These are phyloP conservation scores for Aspergillus haitiensis DNA, from an alignment of 495 filamentous ascomycete genomes.

Conservation along the genomic window DNA sequence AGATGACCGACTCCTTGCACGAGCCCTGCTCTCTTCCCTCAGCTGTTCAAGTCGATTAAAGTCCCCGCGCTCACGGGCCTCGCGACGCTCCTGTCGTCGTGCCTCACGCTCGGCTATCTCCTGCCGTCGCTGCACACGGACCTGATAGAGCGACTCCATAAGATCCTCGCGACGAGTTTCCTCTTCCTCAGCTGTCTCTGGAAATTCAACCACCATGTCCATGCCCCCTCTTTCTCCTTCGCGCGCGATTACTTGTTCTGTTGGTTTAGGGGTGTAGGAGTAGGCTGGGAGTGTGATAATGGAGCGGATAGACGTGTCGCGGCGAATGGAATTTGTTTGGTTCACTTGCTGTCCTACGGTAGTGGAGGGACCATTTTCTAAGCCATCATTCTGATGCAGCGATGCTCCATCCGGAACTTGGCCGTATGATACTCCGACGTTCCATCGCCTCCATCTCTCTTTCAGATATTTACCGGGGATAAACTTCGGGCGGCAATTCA, in stretches of 20 bases:
- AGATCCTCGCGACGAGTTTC: constrained; percentile 83
- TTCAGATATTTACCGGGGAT: constrained; percentile 60
- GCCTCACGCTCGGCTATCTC: constrained; percentile 78
- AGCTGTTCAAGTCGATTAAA: constrained; percentile 60
- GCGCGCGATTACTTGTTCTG: constrained; percentile 82
- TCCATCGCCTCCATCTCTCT: constrained; percentile 61
- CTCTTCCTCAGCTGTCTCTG: constrained; percentile 70
- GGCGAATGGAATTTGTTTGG: constrained; percentile 54
- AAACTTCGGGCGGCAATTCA: constrained; percentile 55
- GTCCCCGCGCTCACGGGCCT: constrained; percentile 72
- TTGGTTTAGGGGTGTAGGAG: constrained; percentile 62
- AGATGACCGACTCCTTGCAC: constrained; percentile 29
- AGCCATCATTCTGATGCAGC: constrained; percentile 26
- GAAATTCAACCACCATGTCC: constrained; percentile 85
- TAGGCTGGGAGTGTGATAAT: constrained; percentile 92
- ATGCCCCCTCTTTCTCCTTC: constrained; percentile 92
- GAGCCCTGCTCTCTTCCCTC: constrained; percentile 41
- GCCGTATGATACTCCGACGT: constrained; percentile 43
- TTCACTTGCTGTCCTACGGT: constrained; percentile 35
- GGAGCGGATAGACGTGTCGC: constrained; percentile 83
- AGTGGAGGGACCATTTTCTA: constrained; percentile 27
- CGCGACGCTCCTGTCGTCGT: constrained; percentile 60
- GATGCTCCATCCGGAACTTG: constrained; percentile 37
- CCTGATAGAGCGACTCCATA: constrained; percentile 90
- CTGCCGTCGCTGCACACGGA: constrained; percentile 73